Conservation (phyloP, 192 early-diverging fungal species). For the Phycomyces blakesleeanus region DNA sequence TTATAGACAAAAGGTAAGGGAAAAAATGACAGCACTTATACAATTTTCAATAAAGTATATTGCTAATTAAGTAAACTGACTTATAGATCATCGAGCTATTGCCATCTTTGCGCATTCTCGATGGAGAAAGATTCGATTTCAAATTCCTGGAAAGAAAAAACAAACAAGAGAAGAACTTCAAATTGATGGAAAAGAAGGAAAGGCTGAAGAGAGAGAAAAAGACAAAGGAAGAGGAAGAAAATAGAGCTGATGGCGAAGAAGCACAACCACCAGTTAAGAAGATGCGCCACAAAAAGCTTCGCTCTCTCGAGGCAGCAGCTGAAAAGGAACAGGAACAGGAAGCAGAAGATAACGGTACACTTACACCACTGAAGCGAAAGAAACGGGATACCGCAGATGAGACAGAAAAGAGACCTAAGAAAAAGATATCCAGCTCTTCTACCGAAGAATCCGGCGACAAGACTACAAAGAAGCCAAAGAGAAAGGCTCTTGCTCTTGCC, state of each 20-base stretch:
- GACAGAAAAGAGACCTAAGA: background rate
- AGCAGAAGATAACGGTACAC: background rate
- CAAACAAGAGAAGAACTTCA: constrained; percentile 50
- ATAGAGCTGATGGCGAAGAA: constrained; percentile 19
- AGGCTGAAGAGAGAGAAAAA: constrained; percentile 38
- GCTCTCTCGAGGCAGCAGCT: constrained; percentile 2
- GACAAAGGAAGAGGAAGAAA: constrained; percentile 45
- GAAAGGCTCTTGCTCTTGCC: background rate
- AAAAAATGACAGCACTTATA: too few relatives aligned
- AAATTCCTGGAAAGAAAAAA: constrained; percentile 65
- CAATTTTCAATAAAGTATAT: too few relatives aligned
- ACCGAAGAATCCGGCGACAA: too few relatives aligned
- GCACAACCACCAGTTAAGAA: constrained; percentile 10
- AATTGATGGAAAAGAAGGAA: constrained; percentile 41
- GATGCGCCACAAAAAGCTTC: constrained; percentile 20
- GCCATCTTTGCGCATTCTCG: constrained; percentile 65
- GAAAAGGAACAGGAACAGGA: constrained; percentile 18
- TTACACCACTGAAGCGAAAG: background rate
- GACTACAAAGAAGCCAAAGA: constrained; percentile 18
- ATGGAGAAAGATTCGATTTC: constrained; percentile 70
- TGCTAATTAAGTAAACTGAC: background rate
- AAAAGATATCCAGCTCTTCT: background rate
- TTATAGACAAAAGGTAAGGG: constrained; percentile 52
- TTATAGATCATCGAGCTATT: constrained; percentile 51
- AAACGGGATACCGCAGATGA: background rate